A percentile compares a stretch with the other conserved stretches of the same genome.
These are phyloP conservation scores for Plasmodium billcollinsi DNA, from an alignment of 169 alveolate genomes.

Conservation along the genomic window DNA sequence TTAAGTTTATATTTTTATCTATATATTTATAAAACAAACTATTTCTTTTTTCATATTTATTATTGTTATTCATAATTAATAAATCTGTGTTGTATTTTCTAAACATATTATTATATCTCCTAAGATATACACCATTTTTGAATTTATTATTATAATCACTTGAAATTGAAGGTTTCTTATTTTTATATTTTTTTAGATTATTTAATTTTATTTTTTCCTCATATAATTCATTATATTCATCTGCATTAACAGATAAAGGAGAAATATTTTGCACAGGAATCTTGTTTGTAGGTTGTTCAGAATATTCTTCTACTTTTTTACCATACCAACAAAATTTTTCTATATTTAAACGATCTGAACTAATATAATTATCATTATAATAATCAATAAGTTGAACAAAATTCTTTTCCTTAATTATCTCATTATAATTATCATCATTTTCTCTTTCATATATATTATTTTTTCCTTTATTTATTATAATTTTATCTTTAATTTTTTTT, in stretches of 20 bases:
- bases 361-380: constrained; percentile 47
- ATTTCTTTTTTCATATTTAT: constrained; percentile 31
- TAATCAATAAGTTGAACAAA: constrained; percentile 21
- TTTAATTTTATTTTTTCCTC: not conserved
- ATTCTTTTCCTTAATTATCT: not conserved
- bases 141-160: not conserved
- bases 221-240: constrained; percentile 18
- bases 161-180: not conserved
- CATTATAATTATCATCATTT: not conserved
- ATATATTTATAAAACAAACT: constrained; percentile 39
- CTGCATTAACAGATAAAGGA: constrained; percentile 31
- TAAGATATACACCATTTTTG: no score
- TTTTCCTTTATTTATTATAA: no score
- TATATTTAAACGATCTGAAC: constrained; percentile 5
- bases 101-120: no score
- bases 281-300: constrained; percentile 54
- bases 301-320: constrained; percentile 13
- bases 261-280: constrained; percentile 34
- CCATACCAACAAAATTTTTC: constrained; percentile 65
- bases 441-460: not conserved
- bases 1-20: constrained; percentile 20
- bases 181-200: not conserved
- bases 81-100: not conserved
- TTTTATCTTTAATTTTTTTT: not conserved
- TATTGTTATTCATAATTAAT: not conserved